Conservation (phyloP, 2,329 filamentous ascomycete genomes). For the Sporothrix schenckii region DNA sequence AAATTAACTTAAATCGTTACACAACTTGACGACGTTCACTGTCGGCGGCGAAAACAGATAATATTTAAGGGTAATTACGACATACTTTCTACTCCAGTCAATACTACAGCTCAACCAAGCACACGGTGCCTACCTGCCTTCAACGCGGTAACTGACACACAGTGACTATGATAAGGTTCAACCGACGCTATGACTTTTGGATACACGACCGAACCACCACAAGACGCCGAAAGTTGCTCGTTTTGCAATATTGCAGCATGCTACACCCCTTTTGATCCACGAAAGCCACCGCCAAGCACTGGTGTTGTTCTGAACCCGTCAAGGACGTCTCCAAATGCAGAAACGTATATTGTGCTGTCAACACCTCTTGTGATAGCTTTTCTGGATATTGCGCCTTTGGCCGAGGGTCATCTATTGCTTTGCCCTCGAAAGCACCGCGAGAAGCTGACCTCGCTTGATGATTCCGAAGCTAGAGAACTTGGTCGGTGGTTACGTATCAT, state of each 20-base stretch:
- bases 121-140: no score
- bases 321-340: constrained; percentile 46
- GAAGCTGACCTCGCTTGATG: constrained; percentile 72
- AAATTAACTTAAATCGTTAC: no score
- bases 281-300: constrained; percentile 47
- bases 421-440: constrained; percentile 75
- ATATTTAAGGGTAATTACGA: no score
- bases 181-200: constrained; percentile 17
- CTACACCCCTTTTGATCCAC: constrained; percentile 54
- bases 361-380: constrained; percentile 81
- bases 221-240: constrained; percentile 51
- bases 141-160: no score
- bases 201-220: not conserved
- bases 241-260: constrained; percentile 63
- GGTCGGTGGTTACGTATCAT: constrained; percentile 71
- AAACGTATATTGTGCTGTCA: constrained; percentile 71
- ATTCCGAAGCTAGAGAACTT: constrained; percentile 66
- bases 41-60: no score
- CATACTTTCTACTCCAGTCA: no score
- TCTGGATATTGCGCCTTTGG: constrained; percentile 89
- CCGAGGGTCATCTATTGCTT: constrained; percentile 79
- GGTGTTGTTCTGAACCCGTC: constrained; percentile 43
- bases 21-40: no score
- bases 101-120: no score
- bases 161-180: not conserved